Base-by-base conservation (phyloP, 2,329 filamentous ascomycete genomes). In the Pestalotiopsis sp. region DNA sequence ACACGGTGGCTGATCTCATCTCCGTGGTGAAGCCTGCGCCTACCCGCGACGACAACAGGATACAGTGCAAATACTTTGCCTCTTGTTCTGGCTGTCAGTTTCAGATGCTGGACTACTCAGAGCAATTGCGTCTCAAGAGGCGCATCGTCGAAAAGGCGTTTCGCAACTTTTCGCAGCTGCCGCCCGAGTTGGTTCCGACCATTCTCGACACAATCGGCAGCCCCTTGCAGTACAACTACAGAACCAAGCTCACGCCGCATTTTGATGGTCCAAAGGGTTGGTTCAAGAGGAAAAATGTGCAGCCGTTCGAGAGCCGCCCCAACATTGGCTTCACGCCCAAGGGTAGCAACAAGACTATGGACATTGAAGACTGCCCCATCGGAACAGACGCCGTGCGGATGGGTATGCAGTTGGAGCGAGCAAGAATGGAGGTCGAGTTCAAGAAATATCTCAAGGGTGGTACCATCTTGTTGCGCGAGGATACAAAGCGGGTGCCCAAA, bases 361-460 rank as follows among this genome's bases (percentile, higher is more conserved):
- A 99, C 77, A 98, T 99, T 72, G 96, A 99, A 79, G 95, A 98
- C 78, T 99, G 96, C 74, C 96, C 96, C 5, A 97, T 99, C 70
- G 96, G 93, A 65, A 99, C 96, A 2, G 90, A 93, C 38, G 92
- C 93, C 49, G 92, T 99, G 17, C 88, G 93, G 31, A 85, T 88
- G 72, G 96, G 95, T 31, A 90, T 98, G 84, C 90, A 87, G 74
- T 86, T 87, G 7, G 95, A 98, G 83, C 86, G 95, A n/a, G 86
- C 87, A 76, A 89, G 92, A 68, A 93, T 98, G 73, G 86, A 86
- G 1, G 83, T 86, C 27, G 91, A 96, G 71, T 89, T 93, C 67
- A 79, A 84, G 17, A 89, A 89, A 36, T 98, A 95, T 83, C 88
- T 87, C 71, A 90, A 89, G 69, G 96, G 96, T 61, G 95, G 94